phyloP scores from a whole-genome alignment of 2,329 filamentous ascomycete genomes.

The Hypoxylon sp. region DNA sequence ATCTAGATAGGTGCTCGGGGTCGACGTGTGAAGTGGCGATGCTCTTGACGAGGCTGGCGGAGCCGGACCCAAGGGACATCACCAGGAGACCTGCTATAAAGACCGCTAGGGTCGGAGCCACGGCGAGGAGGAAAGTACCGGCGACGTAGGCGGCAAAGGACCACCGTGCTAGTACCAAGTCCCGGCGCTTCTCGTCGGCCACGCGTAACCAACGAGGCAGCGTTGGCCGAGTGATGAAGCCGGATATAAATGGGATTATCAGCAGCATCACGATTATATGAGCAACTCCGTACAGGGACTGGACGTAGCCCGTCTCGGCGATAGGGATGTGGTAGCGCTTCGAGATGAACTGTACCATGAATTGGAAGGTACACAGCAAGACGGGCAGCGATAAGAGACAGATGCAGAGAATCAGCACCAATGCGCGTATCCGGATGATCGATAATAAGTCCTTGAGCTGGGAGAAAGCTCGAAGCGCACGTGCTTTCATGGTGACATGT shows the following conservation, averaged over 20 bases:
- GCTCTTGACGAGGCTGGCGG: slow-evolving; percentile 41
- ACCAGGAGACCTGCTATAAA: slow-evolving; percentile 43
- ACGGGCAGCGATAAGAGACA: slow-evolving; percentile 34
- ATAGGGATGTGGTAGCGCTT: slow-evolving; percentile 44
- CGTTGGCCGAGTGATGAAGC: slow-evolving; percentile 31
- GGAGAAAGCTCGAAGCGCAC: slow-evolving; percentile 15
- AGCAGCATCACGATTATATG: slow-evolving; percentile 39
- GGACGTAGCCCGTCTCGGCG: slow-evolving; percentile 45
- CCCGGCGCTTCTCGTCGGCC: slow-evolving; percentile 38
- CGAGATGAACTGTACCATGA: slow-evolving; percentile 45
- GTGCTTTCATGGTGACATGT: slow-evolving; percentile 9
- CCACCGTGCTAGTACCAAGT: slow-evolving; percentile 40
- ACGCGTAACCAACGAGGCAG: slow-evolving; percentile 36
- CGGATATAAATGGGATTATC: slow-evolving; percentile 40
- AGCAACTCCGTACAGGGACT: slow-evolving; percentile 43
- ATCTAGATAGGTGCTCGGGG: slow-evolving; percentile 41
- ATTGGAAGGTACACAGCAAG: slow-evolving; percentile 37
- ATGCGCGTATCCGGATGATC: slow-evolving; percentile 34
- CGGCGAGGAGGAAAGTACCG: slow-evolving; percentile 40
- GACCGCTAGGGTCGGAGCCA: slow-evolving; percentile 37
- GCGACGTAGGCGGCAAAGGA: slow-evolving; percentile 36
- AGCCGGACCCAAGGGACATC: slow-evolving; percentile 42
- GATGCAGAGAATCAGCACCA: slow-evolving; percentile 36
- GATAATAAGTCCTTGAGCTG: slow-evolving; percentile 36
- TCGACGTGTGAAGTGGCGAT: slow-evolving; percentile 41